Base-by-base conservation (phyloP, 1,284 basidiomycete species). In the Cryptococcus hybrid region DNA sequence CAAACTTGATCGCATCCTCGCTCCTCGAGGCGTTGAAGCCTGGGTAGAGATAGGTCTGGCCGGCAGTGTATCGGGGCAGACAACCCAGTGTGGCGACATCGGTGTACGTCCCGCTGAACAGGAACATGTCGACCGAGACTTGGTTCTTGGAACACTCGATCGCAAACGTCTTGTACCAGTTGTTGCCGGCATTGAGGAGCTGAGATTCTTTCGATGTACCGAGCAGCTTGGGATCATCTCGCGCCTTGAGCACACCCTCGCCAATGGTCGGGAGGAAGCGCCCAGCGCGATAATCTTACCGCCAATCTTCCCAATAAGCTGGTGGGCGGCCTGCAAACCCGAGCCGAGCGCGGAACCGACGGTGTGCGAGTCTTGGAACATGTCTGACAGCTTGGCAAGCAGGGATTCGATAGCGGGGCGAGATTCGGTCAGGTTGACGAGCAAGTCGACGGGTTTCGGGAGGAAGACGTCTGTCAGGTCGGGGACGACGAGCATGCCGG, bases 111-210 rank as follows among this genome's bases (percentile, higher is more conserved):
- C 91, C 84, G 60, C 89, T 90, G 80, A 97, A 98, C 54, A 99
- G 82, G 87, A 97, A 99, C 95, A 99, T 98, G 77, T 99, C 95
- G 55, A 99, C 94, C 0, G 94, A 94, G 42, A 99, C 90, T 77
- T 99, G 96, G 7, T 90, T 88, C 65, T 95, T 87, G 7, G 95
- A 98, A 77, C 95, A 99, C 69, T 99, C 95, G 74, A 99, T 99
- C 15, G 96, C 92, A 68, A 99, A 98, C 0, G 92, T 93, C 83
- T 99, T 99, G 84, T 98, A 99, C 82, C 97, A 99, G 7, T 88
- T 85, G 38, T 90, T 90, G 0, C 90, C 90, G 13, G 93, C 84
- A 80, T 92, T 91, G 43, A 97, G 83, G 8, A 97, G 81, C 12
- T 84, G 84, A 11, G 90, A 92, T 82, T 96, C 92, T 83, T 98